Evolutionary conservation across 352 stramenopile genomes (phyloP).

Genomic region (Phytophthora hybrid): DNA sequence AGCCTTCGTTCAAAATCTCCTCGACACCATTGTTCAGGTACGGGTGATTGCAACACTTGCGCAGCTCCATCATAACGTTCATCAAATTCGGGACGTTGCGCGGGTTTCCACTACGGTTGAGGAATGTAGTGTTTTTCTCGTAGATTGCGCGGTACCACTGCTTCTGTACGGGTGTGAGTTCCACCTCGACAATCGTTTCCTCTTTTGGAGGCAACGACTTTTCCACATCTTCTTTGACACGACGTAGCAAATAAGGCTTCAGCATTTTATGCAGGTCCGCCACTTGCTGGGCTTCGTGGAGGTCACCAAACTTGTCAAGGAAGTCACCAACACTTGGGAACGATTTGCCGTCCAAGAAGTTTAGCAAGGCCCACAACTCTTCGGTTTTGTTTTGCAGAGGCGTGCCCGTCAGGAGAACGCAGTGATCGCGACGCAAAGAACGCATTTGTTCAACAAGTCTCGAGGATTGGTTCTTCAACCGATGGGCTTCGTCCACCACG

Average conservation of each 20-base stretch:
- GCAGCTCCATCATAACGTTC: conserved; percentile 94
- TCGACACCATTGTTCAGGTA: conserved; percentile 95
- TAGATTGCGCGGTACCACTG: conserved; percentile 95
- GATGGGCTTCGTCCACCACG: conserved; percentile 91
- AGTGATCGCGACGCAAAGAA: conserved; percentile 81
- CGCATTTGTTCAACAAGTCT: conserved; percentile 89
- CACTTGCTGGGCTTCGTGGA: conserved; percentile 90
- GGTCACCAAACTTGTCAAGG: conserved; percentile 92
- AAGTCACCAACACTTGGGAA: conserved; percentile 96
- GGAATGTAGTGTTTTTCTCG: conserved; percentile 96
- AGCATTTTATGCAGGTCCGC: conserved; percentile 92
- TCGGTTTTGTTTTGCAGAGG: conserved; percentile 98
- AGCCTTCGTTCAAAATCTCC: conserved; percentile 85
- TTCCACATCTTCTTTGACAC: conserved; percentile 92
- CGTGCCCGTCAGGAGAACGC: conserved; percentile 88
- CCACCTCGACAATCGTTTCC: conserved; percentile 92
- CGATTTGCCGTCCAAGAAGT: conserved; percentile 96
- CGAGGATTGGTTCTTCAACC: conserved; percentile 89
- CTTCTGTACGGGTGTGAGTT: conserved; percentile 92
- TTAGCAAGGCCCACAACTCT: conserved; percentile 99
- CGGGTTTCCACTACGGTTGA: conserved; percentile 82
- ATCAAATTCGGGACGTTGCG: conserved; percentile 91
- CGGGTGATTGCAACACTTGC: conserved; percentile 93
- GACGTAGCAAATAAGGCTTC: conserved; percentile 89
- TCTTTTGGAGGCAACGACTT: conserved; percentile 90